Percentiles rank a stretch among this genome's conserved stretches.
Evolutionary conservation across 805 yeast species (phyloP).

Genomic region (Wickerhamiella shivajii): DNA sequence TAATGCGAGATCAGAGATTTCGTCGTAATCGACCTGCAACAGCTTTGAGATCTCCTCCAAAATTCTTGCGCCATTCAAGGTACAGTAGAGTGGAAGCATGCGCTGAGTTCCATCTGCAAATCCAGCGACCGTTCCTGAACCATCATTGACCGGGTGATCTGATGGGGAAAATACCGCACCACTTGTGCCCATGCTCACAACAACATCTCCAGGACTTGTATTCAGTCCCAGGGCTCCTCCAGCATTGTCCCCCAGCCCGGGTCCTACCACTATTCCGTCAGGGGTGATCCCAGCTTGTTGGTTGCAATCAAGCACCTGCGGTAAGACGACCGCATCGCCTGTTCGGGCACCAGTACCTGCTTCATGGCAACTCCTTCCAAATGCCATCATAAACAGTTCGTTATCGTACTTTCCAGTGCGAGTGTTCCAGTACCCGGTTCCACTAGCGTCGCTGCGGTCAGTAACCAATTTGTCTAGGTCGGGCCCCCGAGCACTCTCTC

Average conservation of each 20-base stretch:
- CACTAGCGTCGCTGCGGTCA: constrained; percentile 19
- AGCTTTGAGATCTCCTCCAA: constrained; percentile 12
- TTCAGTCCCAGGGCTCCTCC: constrained; percentile 19
- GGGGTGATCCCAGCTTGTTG: constrained; percentile 12
- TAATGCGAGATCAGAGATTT: constrained; percentile 12
- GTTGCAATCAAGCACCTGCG: constrained; percentile 13
- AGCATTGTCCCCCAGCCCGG: constrained; percentile 20
- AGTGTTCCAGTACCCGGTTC: constrained; percentile 19
- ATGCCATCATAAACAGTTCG: constrained; percentile 15
- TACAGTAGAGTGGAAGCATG: constrained; percentile 18
- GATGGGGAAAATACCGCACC: constrained; percentile 17
- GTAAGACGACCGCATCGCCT: constrained; percentile 14
- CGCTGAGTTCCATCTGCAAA: constrained; percentile 16
- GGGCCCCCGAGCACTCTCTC: constrained; percentile 7
- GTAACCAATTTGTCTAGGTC: constrained; percentile 16
- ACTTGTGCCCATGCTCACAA: constrained; percentile 18
- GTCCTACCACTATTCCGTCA: constrained; percentile 14
- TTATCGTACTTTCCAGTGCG: constrained; percentile 12
- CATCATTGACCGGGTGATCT: constrained; percentile 13
- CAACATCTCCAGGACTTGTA: constrained; percentile 14
- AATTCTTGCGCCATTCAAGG: constrained; percentile 19
- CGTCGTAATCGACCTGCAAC: constrained; percentile 11
- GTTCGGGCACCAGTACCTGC: constrained; percentile 8
- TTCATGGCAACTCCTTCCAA: constrained; percentile 16
- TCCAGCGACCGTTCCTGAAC: constrained; percentile 18